Conservation (phyloP, 345 rosid genomes). For the Trapa incisa region DNA sequence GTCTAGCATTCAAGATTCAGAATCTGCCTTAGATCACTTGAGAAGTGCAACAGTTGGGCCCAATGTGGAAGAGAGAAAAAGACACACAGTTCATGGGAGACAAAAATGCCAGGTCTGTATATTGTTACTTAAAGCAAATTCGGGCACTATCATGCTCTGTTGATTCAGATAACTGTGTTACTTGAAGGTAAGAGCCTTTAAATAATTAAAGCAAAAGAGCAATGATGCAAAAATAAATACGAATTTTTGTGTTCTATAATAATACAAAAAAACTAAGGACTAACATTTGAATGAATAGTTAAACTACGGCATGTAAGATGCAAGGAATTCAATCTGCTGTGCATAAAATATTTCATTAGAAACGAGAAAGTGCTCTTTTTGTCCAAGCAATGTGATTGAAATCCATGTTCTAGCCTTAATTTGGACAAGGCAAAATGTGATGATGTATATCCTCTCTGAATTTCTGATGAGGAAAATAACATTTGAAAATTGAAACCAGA, state of each 20-base stretch:
- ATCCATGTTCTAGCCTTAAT: not conserved
- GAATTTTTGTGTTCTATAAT: too few species aligned
- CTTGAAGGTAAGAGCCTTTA: not conserved
- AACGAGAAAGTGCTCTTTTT: not conserved
- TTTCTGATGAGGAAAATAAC: not conserved
- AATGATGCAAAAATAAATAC: not conserved
- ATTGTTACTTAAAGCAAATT: slow-evolving; percentile 3
- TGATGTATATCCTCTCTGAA: not conserved
- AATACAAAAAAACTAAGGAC: too few species aligned
- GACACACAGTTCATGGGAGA: slow-evolving; percentile 17
- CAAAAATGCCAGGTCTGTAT: slow-evolving; percentile 52
- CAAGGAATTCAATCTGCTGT: not conserved
- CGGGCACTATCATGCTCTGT: not conserved
- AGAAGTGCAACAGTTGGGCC: slow-evolving; percentile 23
- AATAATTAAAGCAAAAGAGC: not conserved
- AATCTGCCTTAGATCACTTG: slow-evolving; percentile 12
- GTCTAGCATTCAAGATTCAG: slow-evolving; percentile 24
- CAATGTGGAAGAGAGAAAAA: slow-evolving; percentile 16
- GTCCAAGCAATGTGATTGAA: not conserved
- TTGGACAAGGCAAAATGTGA: not conserved
- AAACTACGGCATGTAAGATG: not conserved
- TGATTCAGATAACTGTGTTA: not conserved
- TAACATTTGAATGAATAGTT: not conserved
- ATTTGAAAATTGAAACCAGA: not conserved
- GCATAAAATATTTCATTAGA: not conserved